These are phyloP conservation scores for Pisolithus marmoratus DNA, from an alignment of 768 basidiomycete genomes.

Conservation along the genomic window DNA sequence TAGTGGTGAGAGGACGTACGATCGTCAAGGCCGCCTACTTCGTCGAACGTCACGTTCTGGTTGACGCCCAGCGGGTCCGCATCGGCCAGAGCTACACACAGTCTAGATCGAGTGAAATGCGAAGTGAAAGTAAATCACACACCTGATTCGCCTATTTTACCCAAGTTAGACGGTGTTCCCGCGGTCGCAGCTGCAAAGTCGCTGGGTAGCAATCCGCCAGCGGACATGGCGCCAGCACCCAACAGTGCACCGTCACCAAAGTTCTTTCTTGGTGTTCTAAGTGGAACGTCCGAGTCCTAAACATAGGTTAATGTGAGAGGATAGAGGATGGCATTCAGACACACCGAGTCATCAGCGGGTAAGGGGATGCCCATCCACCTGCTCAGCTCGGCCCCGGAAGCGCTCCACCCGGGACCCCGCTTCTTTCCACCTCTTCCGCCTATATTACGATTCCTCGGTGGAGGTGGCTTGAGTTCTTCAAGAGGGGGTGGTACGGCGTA, in stretches of 20 bases:
- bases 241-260: slow-evolving; percentile 53
- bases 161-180: slow-evolving; percentile 80
- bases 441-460: slow-evolving; percentile 32
- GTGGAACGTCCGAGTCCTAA: slow-evolving; percentile 68
- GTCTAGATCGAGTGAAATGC: slow-evolving; percentile 8
- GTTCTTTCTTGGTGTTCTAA: slow-evolving; percentile 65
- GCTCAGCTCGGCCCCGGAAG: slow-evolving; percentile 68
- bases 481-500: slow-evolving; percentile 80
- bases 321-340: slow-evolving; percentile 8
- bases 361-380: slow-evolving; percentile 65
- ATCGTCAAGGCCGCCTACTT: slow-evolving; percentile 92
- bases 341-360: slow-evolving; percentile 59
- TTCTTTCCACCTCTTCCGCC: slow-evolving; percentile 32
- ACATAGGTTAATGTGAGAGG: neutral
- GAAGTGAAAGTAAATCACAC: slow-evolving; percentile 20
- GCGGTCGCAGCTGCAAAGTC: slow-evolving; percentile 57
- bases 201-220: slow-evolving; percentile 49
- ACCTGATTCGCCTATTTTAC: slow-evolving; percentile 79
- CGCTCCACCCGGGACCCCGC: slow-evolving; percentile 71
- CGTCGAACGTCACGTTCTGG: slow-evolving; percentile 90
- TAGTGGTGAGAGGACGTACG: slow-evolving; percentile 43
- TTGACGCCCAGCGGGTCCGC: slow-evolving; percentile 95
- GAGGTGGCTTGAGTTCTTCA: slow-evolving; percentile 49
- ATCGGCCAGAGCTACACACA: slow-evolving; percentile 71
- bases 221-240: slow-evolving; percentile 41